phyloP scores from a whole-genome alignment of 306 rosid species.

The Prunus campanulata region DNA sequence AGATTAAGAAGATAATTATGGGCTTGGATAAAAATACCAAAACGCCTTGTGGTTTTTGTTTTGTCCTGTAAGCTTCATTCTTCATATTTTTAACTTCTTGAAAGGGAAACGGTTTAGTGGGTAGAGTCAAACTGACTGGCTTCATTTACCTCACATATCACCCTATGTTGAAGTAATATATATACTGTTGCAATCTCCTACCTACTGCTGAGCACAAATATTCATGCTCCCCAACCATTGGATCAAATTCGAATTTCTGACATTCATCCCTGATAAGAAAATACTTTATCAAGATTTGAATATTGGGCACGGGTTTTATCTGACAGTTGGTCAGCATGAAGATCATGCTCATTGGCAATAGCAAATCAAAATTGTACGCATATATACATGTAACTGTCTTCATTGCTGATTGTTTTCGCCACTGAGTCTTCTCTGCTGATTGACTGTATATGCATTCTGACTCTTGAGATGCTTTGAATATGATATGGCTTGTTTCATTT shows the following conservation, averaged over 20 bases:
- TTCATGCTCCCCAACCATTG: not conserved
- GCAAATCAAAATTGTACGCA: not conserved
- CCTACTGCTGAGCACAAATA: not conserved
- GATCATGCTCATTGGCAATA: not conserved
- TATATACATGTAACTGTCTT: not conserved
- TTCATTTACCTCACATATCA: not conserved
- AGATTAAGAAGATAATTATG: conserved; percentile 91
- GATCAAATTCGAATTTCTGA: not conserved
- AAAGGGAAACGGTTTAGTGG: not conserved
- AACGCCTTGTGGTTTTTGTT: conserved; percentile 95
- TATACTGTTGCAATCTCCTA: not conserved
- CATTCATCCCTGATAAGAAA: not conserved
- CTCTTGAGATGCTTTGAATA: not conserved
- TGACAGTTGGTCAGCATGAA: not conserved
- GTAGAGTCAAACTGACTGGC: not conserved
- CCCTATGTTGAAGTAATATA: not conserved
- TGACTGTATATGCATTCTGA: not conserved
- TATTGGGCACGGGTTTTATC: not conserved
- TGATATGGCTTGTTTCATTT: not conserved
- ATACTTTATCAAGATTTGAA: not conserved
- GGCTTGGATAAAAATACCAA: conserved; percentile 96
- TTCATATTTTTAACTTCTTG: conserved; percentile 1
- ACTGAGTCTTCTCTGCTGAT: not conserved
- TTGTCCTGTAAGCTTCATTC: conserved; percentile 59
- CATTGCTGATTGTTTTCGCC: not conserved